These are phyloP conservation scores for Mortierella sp. DNA, from an alignment of 371 early-diverging fungal species.

Conservation along the genomic window DNA sequence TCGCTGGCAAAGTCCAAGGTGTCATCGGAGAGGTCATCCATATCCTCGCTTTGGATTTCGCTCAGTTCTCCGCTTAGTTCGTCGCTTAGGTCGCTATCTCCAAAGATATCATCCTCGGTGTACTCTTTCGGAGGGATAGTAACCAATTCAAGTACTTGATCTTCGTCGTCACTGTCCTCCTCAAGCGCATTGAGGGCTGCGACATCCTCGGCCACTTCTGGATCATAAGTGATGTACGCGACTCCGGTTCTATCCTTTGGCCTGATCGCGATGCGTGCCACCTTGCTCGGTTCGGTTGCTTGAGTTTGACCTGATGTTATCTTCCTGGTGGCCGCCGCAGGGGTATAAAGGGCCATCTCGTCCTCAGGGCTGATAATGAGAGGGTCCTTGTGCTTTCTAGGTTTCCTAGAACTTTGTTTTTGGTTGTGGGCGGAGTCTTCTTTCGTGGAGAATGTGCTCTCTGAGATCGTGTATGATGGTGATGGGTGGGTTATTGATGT, in stretches of 20 bases:
- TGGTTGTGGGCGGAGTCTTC: too few relatives aligned
- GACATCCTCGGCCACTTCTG: conserved; percentile 35
- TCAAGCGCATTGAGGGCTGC: conserved; percentile 17
- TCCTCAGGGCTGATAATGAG: conserved; percentile 43
- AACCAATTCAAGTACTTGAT: neutral
- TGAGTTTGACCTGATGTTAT: neutral
- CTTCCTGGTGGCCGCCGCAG: conserved; percentile 30
- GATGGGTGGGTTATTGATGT: neutral
- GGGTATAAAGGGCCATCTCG: conserved; percentile 41
- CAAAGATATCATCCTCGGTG: conserved; percentile 39
- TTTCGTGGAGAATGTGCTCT: too few relatives aligned
- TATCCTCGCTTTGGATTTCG: conserved; percentile 51
- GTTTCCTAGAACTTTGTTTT: conserved; percentile 40
- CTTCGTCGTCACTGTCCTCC: neutral
- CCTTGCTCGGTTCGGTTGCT: conserved; percentile 3
- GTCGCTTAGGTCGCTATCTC: conserved; percentile 49
- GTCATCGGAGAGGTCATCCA: conserved; percentile 48
- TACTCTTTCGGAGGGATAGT: neutral
- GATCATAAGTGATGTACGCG: conserved; percentile 29
- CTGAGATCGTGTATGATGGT: neutral
- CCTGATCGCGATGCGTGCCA: neutral
- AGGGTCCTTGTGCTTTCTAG: conserved; percentile 36
- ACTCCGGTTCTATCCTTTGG: conserved; percentile 6
- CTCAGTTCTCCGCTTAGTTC: conserved; percentile 50
- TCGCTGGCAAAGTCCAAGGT: conserved; percentile 21